Evolutionary conservation across 179 eudicot genomes (phyloP), one percentile per base, ranked within the genome.

Genomic region (Beta macrorhiza): DNA sequence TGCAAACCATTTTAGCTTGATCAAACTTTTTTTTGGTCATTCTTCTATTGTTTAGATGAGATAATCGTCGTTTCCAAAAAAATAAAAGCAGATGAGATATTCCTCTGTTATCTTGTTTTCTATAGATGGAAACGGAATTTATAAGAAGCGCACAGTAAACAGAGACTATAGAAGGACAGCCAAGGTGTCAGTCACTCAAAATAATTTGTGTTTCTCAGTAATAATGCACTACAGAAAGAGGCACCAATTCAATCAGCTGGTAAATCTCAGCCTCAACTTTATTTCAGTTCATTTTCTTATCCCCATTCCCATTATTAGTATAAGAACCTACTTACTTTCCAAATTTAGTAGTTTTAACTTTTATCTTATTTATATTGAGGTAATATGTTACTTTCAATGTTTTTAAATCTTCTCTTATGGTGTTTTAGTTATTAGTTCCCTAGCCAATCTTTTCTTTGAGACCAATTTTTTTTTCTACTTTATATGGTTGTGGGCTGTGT

Each of bases 181-280:
- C 73, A 68, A 45, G 32, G 55, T 65, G 37, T 78, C 63, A 9
- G 19, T 68, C 9, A 53, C 51, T 22, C 55, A 69, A 78, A 68
- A 42, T 64, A 44, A 19, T 37, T 12, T 52, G 63, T 0, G 67
- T 78, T 78, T 81, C 82, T 74, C 87, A 16, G 58, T 84, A 37
- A 82, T 63, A 29, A 81, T 84, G 17, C 72, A 78, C 82, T 29
- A 61, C 67, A 8, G 32, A 32, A 81, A 67, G 78, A 78, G 5
- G 20, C 73, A 84, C 73, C 84, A 84, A 49, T 84, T 81, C 74
- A 0, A 5, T 5, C 79, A 74, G 71, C 72, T 81, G 80, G 87
- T 84, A 78, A 45, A 4, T 57, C 42, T 29, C 44, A 20, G 5
- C 59, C 45, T 69, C 6, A 2, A 13, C 12, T 19, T 42, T 14